Evolutionary conservation across 1,139 yeast species (phyloP).

Genomic region (Entelexis paramagnoliae): DNA sequence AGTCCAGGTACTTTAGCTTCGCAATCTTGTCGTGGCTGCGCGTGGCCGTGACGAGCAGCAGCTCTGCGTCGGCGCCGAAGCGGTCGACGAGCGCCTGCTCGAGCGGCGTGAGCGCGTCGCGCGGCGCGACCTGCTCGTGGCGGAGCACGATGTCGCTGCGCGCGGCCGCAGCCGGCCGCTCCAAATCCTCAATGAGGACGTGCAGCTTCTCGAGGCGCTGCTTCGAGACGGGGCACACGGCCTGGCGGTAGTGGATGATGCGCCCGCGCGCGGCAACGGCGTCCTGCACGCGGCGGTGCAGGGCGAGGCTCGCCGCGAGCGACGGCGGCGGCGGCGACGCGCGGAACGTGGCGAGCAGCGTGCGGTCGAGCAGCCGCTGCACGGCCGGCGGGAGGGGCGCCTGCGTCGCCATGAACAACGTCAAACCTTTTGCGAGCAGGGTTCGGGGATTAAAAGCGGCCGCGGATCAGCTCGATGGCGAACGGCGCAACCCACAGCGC

Average conservation of each 20-base stretch:
- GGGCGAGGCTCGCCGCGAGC: slow-evolving; percentile 27
- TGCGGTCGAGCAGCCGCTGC: slow-evolving; percentile 21
- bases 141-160: slow-evolving; percentile 3
- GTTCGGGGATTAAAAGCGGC: slow-evolving; percentile 35
- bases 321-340: slow-evolving; percentile 28
- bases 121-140: slow-evolving; percentile 7
- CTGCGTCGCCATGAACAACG: neutral
- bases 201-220: slow-evolving; percentile 26
- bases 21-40: slow-evolving; percentile 9
- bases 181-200: slow-evolving; percentile 28
- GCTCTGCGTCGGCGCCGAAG: neutral
- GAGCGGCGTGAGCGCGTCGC: slow-evolving; percentile 13
- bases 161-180: slow-evolving; percentile 5
- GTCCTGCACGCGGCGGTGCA: slow-evolving; percentile 25
- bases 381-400: slow-evolving; percentile 8
- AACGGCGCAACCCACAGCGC: slow-evolving; percentile 55
- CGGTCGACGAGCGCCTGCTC: slow-evolving; percentile 14
- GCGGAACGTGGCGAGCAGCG: slow-evolving; percentile 27
- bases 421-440: no score
- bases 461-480: slow-evolving; percentile 34
- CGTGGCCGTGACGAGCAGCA: slow-evolving; percentile 7
- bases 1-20: neutral
- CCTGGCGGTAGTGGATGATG: slow-evolving; percentile 30
- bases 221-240: slow-evolving; percentile 31
- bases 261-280: slow-evolving; percentile 20